Percentiles rank a stretch among this genome's conserved stretches.
Evolutionary conservation across 2,329 filamentous ascomycete genomes (phyloP).

Genomic region (Diaporthe citri): DNA sequence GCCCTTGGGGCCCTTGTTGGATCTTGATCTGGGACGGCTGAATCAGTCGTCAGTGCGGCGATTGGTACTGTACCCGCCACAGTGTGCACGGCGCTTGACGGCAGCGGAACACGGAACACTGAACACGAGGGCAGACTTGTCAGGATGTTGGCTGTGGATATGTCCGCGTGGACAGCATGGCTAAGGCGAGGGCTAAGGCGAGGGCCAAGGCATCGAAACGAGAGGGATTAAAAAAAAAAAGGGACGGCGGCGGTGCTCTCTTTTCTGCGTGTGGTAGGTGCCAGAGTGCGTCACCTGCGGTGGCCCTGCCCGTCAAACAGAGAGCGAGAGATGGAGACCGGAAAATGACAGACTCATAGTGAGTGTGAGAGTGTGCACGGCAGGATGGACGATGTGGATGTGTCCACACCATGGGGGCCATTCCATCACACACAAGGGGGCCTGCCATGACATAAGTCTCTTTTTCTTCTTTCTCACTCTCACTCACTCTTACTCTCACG

Average conservation of each 20-base stretch:
- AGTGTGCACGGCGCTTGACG: constrained; percentile 11
- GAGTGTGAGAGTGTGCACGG: constrained; percentile 6
- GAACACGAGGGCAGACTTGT: constrained; percentile 7
- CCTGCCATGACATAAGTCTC: background rate
- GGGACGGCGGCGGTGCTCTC: constrained; percentile 19
- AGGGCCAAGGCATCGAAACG: constrained; percentile 8
- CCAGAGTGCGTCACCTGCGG: constrained; percentile 31
- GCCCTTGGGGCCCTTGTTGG: background rate
- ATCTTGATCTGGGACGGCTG: constrained; percentile 20
- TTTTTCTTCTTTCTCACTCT: too few relatives aligned
- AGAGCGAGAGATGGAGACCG: background rate
- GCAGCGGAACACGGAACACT: background rate
- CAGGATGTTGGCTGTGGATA: constrained; percentile 18
- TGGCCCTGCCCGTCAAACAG: background rate
- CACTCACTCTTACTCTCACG: background rate
- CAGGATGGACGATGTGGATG: background rate
- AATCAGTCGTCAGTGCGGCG: constrained; percentile 26
- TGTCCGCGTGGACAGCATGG: constrained; percentile 18
- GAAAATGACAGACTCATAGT: background rate
- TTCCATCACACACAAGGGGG: constrained; percentile 14
- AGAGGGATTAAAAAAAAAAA: background rate
- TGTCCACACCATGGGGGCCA: constrained; percentile 12
- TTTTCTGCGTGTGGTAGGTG: constrained; percentile 2
- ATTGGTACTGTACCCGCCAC: constrained; percentile 19
- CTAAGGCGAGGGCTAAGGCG: constrained; percentile 21